Percentiles rank a stretch among this genome's conserved stretches.
Evolutionary conservation across 495 filamentous ascomycete genomes (phyloP).

Genomic region (Collariella sp.): DNA sequence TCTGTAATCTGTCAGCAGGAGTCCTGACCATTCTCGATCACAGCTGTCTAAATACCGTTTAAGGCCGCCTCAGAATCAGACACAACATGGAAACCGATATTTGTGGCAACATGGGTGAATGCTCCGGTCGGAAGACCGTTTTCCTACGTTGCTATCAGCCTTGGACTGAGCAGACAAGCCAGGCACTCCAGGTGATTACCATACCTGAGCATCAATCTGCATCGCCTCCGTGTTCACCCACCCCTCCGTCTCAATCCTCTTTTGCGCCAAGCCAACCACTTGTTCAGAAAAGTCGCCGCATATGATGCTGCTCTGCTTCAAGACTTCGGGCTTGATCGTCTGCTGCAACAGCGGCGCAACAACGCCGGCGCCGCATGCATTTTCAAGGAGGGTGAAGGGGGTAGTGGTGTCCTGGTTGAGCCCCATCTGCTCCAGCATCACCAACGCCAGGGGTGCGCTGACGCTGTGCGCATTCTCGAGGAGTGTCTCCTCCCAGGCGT

Average conservation of each 20-base stretch:
- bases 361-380: conserved; percentile 36
- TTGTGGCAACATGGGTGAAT: conserved; percentile 36
- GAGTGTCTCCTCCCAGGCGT: conserved; percentile 18
- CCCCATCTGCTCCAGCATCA: conserved; percentile 31
- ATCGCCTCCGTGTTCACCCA: conserved; percentile 30
- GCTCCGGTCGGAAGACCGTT: conserved; percentile 20
- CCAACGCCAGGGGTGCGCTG: conserved; percentile 25
- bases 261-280: conserved; percentile 24
- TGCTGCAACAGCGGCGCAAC: conserved; percentile 28
- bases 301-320: conserved; percentile 32
- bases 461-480: conserved; percentile 27
- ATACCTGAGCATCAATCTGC: conserved; percentile 33
- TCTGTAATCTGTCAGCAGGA: conserved; percentile 22
- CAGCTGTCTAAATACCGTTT: conserved; percentile 20
- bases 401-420: conserved; percentile 20
- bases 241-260: conserved; percentile 17
- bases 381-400: conserved; percentile 34
- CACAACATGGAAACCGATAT: conserved; percentile 37
- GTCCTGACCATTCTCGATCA: neutral
- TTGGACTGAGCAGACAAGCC: no score
- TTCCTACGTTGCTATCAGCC: conserved; percentile 15
- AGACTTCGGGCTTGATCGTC: conserved; percentile 18
- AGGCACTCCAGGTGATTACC: neutral
- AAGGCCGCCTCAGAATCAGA: conserved; percentile 33
- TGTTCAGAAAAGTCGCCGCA: conserved; percentile 31